phyloP scores from a whole-genome alignment of 23 red algal species.

The Chondrus crispus region DNA sequence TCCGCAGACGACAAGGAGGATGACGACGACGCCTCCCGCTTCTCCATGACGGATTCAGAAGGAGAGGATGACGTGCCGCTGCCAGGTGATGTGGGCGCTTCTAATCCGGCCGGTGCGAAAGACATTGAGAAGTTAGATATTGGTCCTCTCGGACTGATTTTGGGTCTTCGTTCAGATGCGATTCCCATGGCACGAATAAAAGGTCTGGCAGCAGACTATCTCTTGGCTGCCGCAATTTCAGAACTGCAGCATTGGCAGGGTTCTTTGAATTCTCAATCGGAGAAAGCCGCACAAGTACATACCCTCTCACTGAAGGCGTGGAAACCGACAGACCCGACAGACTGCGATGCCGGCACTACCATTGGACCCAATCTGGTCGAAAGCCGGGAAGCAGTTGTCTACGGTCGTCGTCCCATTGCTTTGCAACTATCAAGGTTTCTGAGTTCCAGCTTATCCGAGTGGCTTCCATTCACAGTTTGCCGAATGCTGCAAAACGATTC shows the following conservation, averaged over 20 bases:
- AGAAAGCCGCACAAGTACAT: too few relatives aligned
- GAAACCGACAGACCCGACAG: too few relatives aligned
- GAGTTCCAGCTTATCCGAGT: too few relatives aligned
- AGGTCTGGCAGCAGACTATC: not conserved
- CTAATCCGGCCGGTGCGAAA: too few relatives aligned
- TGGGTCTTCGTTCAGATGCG: not conserved
- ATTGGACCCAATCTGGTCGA: too few relatives aligned
- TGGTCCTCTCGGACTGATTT: not conserved
- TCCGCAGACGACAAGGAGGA: constrained; percentile 53
- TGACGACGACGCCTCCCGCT: constrained; percentile 49
- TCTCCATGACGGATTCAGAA: constrained; percentile 68
- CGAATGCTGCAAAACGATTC: not conserved
- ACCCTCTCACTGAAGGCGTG: too few relatives aligned
- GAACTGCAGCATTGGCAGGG: not conserved
- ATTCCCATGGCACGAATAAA: not conserved
- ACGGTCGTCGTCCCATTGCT: too few relatives aligned
- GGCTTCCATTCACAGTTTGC: not conserved
- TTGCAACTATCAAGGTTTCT: too few relatives aligned
- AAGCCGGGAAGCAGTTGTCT: too few relatives aligned
- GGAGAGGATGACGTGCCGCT: constrained; percentile 63
- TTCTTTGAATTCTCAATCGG: too few relatives aligned
- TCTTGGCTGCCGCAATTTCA: not conserved
- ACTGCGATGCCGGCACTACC: too few relatives aligned
- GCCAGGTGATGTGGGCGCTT: too few relatives aligned
- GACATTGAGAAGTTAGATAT: not conserved